A percentile compares a stretch with the other conserved stretches of the same genome.
phyloP scores from a whole-genome alignment of 2,329 filamentous ascomycete genomes.

The Macroventuria anomochaeta region DNA sequence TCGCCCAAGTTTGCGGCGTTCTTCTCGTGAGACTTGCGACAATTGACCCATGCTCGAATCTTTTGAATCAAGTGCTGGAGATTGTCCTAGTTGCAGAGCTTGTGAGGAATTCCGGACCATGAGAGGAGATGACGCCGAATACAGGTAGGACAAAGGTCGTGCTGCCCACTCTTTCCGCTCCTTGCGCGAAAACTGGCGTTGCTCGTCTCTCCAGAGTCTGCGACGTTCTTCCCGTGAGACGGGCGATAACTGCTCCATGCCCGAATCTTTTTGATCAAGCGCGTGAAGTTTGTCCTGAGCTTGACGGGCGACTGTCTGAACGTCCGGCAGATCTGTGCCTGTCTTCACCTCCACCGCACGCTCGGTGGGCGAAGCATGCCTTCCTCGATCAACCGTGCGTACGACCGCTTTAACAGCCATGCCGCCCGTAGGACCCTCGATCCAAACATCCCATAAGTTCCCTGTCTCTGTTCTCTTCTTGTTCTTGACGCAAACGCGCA shows the following conservation, averaged over 20 bases:
- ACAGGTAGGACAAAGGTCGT: no score
- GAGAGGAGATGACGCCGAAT: no score
- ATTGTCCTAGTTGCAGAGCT: no score
- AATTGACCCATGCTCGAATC: no score
- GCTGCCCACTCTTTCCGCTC: no score
- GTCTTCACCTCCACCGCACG: background rate
- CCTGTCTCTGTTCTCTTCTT: slow-evolving; percentile 35
- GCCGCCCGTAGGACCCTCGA: slow-evolving; percentile 50
- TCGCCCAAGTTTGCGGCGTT: background rate
- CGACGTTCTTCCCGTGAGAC: background rate
- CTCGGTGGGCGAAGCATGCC: background rate
- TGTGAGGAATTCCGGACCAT: no score
- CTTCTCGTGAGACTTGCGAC: background rate
- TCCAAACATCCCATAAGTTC: slow-evolving; percentile 49
- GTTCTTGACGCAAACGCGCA: slow-evolving; percentile 71
- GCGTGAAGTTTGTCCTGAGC: background rate
- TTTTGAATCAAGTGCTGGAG: no score
- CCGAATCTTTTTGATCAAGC: background rate
- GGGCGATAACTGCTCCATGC: background rate
- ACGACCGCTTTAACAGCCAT: slow-evolving; percentile 55
- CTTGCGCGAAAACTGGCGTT: no score
- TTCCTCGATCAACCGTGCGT: slow-evolving; percentile 10
- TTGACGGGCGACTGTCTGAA: background rate
- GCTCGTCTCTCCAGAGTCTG: background rate
- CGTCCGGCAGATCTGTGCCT: background rate